These are phyloP conservation scores for Agrocybe chaxingu DNA, from an alignment of 768 basidiomycete species.

Conservation along the genomic window DNA sequence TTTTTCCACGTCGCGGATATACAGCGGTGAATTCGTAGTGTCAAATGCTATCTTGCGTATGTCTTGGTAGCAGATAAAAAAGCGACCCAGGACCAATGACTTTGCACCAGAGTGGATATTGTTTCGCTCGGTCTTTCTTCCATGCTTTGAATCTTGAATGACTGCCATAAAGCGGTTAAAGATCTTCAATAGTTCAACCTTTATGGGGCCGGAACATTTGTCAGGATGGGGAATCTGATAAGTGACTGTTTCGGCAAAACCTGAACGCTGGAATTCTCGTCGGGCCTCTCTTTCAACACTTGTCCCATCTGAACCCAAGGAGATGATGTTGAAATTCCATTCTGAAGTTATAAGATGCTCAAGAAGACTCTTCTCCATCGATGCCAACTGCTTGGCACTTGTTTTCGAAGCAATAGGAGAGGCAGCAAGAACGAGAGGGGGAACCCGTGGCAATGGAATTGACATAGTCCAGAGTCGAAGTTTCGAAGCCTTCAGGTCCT, in stretches of 20 bases:
- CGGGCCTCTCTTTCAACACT: too few relatives aligned
- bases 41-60: conserved; percentile 16
- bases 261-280: too few relatives aligned
- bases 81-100: conserved; percentile 23
- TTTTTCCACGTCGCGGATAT: conserved; percentile 29
- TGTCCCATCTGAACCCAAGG: too few relatives aligned
- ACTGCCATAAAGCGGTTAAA: background rate
- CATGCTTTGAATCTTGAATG: conserved; percentile 3
- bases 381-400: background rate
- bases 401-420: background rate
- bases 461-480: background rate
- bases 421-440: background rate
- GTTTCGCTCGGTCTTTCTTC: background rate
- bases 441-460: background rate
- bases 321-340: too few relatives aligned
- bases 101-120: conserved; percentile 20
- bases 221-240: background rate
- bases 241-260: background rate
- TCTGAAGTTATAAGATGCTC: background rate
- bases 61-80: conserved; percentile 16
- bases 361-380: background rate
- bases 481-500: background rate
- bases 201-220: too few relatives aligned
- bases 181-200: too few relatives aligned
- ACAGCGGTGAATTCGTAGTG: conserved; percentile 17